phyloP scores from a whole-genome alignment of 805 yeast genomes.

The Saturnispora dispora region DNA sequence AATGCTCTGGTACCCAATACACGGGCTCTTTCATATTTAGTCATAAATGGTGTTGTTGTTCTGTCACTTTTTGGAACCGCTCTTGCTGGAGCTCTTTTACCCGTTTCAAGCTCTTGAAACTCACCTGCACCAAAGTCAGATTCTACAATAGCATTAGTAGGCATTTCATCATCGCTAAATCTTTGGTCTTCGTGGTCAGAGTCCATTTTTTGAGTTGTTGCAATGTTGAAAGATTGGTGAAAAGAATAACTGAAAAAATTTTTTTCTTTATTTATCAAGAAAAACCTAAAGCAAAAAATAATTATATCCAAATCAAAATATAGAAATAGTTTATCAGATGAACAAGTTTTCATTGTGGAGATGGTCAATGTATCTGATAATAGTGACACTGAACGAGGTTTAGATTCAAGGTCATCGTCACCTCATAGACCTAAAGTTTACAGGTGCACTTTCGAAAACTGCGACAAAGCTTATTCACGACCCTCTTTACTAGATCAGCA shows the following conservation, averaged over 20 bases:
- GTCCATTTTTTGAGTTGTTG: conserved; percentile 5
- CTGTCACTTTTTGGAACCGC: conserved; percentile 86
- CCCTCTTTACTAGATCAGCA: conserved; percentile 84
- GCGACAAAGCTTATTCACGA: conserved; percentile 67
- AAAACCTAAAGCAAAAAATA: not conserved
- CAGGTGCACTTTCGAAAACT: conserved; percentile 53
- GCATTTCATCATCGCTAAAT: conserved; percentile 34
- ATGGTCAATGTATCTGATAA: not conserved
- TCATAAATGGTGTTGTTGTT: conserved; percentile 97
- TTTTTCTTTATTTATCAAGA: not conserved
- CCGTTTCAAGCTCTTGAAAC: conserved; percentile 30
- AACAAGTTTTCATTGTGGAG: conserved; percentile 4
- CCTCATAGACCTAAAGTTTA: conserved; percentile 48
- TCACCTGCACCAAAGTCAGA: conserved; percentile 30
- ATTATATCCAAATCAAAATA: not conserved
- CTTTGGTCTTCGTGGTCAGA: conserved; percentile 7
- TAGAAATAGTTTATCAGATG: not conserved
- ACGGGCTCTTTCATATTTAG: conserved; percentile 97
- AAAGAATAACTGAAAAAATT: conserved; percentile 9
- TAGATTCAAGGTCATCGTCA: conserved; percentile 26
- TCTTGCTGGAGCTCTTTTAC: conserved; percentile 31
- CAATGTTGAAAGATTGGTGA: not conserved
- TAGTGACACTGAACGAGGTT: not conserved
- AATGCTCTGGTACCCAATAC: conserved; percentile 95
- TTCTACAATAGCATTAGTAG: conserved; percentile 58